phyloP scores from a whole-genome alignment of 2,329 filamentous ascomycete genomes.

The Xylariaceae sp. region DNA sequence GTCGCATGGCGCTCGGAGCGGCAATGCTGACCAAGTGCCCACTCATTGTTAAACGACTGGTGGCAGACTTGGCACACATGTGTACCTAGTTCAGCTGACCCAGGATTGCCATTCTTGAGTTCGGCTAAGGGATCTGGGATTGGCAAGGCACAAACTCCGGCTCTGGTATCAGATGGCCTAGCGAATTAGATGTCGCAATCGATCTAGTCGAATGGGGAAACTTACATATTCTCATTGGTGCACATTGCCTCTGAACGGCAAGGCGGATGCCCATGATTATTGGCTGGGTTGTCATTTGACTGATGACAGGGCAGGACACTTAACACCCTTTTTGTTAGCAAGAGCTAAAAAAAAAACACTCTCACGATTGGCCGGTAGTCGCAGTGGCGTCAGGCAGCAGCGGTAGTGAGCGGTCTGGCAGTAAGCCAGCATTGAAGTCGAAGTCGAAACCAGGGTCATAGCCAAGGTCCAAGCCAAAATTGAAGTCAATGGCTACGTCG shows the following conservation, averaged over 20 bases:
- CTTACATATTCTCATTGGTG: too few relatives aligned
- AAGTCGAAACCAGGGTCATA: background rate
- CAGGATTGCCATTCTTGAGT: too few relatives aligned
- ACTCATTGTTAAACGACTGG: too few relatives aligned
- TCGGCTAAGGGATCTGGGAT: too few relatives aligned
- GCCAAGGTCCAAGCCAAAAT: background rate
- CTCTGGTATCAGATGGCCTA: too few relatives aligned
- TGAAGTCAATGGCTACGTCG: background rate
- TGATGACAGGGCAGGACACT: too few relatives aligned
- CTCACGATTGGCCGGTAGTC: conserved; percentile 34
- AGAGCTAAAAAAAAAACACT: conserved; percentile 40
- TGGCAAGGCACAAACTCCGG: too few relatives aligned
- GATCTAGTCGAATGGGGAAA: background rate
- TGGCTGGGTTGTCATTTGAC: too few relatives aligned
- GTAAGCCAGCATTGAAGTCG: conserved; percentile 8
- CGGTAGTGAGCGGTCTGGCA: conserved; percentile 4
- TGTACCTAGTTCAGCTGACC: too few relatives aligned
- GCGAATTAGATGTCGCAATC: background rate
- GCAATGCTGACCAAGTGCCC: too few relatives aligned
- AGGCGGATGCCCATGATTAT: too few relatives aligned
- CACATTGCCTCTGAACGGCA: too few relatives aligned
- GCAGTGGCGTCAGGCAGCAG: conserved; percentile 27
- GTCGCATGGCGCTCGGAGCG: background rate
- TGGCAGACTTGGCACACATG: conserved; percentile 5
- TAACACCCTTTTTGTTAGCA: conserved; percentile 45